Conservation (phyloP, 2,329 filamentous ascomycete genomes). For the Claviceps spartinae region DNA sequence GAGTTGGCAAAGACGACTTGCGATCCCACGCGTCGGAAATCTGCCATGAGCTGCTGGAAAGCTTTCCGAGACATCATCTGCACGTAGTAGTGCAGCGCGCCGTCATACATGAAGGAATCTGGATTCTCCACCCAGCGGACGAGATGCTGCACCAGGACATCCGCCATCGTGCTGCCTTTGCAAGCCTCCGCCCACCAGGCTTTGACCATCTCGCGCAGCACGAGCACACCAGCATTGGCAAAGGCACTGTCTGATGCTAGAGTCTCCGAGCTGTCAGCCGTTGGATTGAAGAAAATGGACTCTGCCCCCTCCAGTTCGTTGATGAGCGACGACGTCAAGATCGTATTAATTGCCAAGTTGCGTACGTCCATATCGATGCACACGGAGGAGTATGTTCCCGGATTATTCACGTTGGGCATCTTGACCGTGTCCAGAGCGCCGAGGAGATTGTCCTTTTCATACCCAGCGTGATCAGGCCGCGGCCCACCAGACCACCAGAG, state of each 20-base stretch:
- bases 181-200: conserved; percentile 96
- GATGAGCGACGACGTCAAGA: conserved; percentile 89
- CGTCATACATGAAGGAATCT: conserved; percentile 88
- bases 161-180: conserved; percentile 82
- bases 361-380: conserved; percentile 91
- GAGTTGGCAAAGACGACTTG: conserved; percentile 91
- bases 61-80: conserved; percentile 98
- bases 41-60: conserved; percentile 90
- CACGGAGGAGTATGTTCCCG: conserved; percentile 87
- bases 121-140: conserved; percentile 95
- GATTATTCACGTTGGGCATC: conserved; percentile 88
- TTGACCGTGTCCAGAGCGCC: conserved; percentile 73
- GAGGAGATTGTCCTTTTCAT: conserved; percentile 82
- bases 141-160: conserved; percentile 92
- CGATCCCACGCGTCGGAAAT: conserved; percentile 89
- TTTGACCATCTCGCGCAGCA: conserved; percentile 96
- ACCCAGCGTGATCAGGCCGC: conserved; percentile 85
- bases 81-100: conserved; percentile 88
- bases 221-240: conserved; percentile 76
- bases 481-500: conserved; percentile 91
- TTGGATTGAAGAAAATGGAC: conserved; percentile 64
- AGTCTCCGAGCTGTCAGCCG: conserved; percentile 29
- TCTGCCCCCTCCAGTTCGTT: conserved; percentile 91
- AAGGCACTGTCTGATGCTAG: conserved; percentile 84
- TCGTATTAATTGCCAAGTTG: conserved; percentile 94